A percentile compares a stretch with the other conserved stretches of the same genome.
phyloP scores from a whole-genome alignment of 176 grass and related monocot genomes.

The Bothriochloa decipiens region DNA sequence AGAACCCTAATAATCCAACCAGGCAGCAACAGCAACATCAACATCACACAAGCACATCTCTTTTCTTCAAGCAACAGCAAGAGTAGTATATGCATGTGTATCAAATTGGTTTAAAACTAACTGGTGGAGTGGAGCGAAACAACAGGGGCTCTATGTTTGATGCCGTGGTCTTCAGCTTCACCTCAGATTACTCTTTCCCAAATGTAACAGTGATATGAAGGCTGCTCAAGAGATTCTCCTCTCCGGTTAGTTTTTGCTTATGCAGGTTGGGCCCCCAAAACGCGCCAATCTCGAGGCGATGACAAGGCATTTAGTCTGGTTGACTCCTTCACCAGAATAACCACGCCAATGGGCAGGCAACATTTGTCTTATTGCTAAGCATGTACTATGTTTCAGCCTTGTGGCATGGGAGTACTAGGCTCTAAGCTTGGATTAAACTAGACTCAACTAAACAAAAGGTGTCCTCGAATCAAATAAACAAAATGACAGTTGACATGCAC shows the following conservation, averaged over 20 bases:
- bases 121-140: constrained; percentile 5
- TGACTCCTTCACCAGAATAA: not conserved
- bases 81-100: not conserved
- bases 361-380: constrained; percentile 30
- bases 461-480: constrained; percentile 37
- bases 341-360: constrained; percentile 19
- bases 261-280: not conserved
- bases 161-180: constrained; percentile 22
- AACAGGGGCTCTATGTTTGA: constrained; percentile 42
- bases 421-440: constrained; percentile 28
- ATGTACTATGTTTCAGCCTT: constrained; percentile 30
- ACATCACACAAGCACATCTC: not conserved
- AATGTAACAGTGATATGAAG: not conserved
- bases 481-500: constrained; percentile 35
- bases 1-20: constrained; percentile 28
- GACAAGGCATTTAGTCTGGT: constrained; percentile 30
- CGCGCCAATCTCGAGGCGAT: not conserved
- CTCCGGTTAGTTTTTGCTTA: constrained; percentile 11
- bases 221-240: constrained; percentile 34
- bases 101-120: constrained; percentile 34
- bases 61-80: constrained; percentile 18
- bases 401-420: constrained; percentile 1
- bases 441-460: constrained; percentile 4
- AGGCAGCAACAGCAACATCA: not conserved
- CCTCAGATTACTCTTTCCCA: not conserved